These are phyloP conservation scores for Cucumis cinereus DNA, from an alignment of 306 rosid species.

Conservation along the genomic window DNA sequence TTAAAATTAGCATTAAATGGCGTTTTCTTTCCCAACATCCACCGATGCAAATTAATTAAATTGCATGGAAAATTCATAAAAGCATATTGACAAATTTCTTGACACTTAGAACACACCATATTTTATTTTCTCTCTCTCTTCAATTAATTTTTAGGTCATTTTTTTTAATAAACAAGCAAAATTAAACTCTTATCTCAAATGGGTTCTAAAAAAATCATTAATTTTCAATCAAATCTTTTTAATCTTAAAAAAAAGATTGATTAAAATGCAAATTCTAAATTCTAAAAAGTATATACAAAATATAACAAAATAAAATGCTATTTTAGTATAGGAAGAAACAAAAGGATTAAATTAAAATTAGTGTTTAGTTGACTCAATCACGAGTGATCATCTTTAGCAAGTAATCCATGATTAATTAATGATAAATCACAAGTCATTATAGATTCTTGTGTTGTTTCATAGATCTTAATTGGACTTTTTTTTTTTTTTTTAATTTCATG, in stretches of 20 bases:
- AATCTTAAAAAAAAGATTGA: no score
- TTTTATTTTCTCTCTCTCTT: neutral
- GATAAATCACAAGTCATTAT: no score
- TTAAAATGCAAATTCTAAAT: no score
- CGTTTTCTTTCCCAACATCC: neutral
- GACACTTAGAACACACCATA: neutral
- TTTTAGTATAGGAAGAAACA: no score
- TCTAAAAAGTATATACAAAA: no score
- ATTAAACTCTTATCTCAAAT: neutral
- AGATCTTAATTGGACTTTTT: no score
- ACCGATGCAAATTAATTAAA: neutral
- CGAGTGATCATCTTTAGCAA: neutral
- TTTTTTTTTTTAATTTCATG: no score
- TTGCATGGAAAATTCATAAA: neutral
- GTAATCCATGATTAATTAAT: neutral
- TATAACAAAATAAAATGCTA: no score
- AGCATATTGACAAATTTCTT: neutral
- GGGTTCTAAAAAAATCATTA: neutral
- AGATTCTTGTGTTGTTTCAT: no score
- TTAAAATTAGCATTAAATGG: neutral
- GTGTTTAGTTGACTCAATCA: neutral
- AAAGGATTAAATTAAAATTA: neutral
- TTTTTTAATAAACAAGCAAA: neutral
- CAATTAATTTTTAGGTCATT: neutral
- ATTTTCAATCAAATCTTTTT: neutral